Percentiles rank a stretch among this genome's conserved stretches.
phyloP scores from a whole-genome alignment of 1,284 basidiomycete species.

The Ustilago trichophora region DNA sequence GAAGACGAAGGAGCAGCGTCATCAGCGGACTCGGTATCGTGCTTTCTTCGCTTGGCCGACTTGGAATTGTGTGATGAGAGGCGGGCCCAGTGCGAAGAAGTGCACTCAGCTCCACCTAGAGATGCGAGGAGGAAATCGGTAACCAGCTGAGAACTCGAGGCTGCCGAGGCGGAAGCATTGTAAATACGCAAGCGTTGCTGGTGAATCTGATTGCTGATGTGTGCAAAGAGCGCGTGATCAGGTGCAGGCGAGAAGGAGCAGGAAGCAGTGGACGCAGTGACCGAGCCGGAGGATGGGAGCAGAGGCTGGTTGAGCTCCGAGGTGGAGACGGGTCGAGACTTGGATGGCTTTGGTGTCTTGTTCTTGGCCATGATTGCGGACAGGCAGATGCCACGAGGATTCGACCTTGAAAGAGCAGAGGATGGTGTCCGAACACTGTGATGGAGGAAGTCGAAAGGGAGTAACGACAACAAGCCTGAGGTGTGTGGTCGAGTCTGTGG shows the following conservation, averaged over 20 bases:
- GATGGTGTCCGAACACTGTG: neutral
- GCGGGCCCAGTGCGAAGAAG: conserved; percentile 41
- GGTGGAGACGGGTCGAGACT: conserved; percentile 66
- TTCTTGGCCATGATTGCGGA: conserved; percentile 46
- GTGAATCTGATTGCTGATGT: conserved; percentile 76
- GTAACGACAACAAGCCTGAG: no score
- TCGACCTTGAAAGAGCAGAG: neutral
- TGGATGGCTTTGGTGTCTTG: conserved; percentile 56
- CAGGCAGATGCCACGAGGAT: neutral
- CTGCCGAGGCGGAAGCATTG: conserved; percentile 72
- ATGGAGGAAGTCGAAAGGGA: neutral
- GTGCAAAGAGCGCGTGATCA: conserved; percentile 73
- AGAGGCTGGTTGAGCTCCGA: conserved; percentile 73
- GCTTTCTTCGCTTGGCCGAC: conserved; percentile 51
- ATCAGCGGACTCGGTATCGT: conserved; percentile 21
- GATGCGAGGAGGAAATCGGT: conserved; percentile 67
- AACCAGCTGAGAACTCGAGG: conserved; percentile 73
- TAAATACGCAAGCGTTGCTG: conserved; percentile 78
- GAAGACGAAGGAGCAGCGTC: conserved; percentile 12
- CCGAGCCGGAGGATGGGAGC: conserved; percentile 69
- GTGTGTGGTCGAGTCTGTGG: no score
- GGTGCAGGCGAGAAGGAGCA: conserved; percentile 72
- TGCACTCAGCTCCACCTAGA: conserved; percentile 36
- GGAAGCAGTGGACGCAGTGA: conserved; percentile 38
- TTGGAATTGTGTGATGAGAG: conserved; percentile 21